Evolutionary conservation across 345 rosid genomes (phyloP).

Genomic region (Punica granatum): DNA sequence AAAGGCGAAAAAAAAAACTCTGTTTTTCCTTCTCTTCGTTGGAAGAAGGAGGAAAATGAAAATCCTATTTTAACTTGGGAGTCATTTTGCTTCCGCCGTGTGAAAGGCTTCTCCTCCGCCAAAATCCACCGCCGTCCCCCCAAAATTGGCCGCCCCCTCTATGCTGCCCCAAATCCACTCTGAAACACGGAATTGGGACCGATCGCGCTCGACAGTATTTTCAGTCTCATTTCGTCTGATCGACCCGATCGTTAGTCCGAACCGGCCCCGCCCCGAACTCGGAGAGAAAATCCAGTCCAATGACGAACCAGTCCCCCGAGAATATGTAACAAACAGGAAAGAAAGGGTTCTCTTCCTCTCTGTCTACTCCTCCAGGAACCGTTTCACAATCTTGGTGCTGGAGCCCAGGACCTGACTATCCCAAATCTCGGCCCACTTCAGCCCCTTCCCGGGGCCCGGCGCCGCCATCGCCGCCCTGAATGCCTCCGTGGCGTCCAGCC

Average conservation of each 20-base stretch:
- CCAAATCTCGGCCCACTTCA: constrained; percentile 57
- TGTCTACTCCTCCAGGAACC: constrained; percentile 58
- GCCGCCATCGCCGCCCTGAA: constrained; percentile 27
- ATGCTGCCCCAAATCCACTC: neutral
- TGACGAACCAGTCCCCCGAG: neutral
- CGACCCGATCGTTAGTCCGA: neutral
- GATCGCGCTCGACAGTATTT: neutral
- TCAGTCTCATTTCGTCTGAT: neutral
- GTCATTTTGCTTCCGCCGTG: neutral
- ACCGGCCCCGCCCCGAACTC: neutral
- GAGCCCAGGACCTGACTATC: constrained; percentile 51
- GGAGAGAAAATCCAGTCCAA: too few relatives aligned
- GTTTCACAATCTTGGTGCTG: constrained; percentile 62
- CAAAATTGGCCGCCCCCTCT: neutral
- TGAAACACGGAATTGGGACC: neutral
- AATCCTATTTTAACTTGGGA: too few relatives aligned
- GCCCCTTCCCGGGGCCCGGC: constrained; percentile 26
- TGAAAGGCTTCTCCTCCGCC: neutral
- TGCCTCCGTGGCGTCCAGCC: constrained; percentile 70
- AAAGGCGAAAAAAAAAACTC: neutral
- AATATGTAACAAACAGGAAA: neutral
- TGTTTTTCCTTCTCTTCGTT: neutral
- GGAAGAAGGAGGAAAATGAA: too few relatives aligned
- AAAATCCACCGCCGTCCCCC: constrained; percentile 2
- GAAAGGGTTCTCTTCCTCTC: constrained; percentile 19